Base-by-base conservation (phyloP, 2,329 filamentous ascomycete genomes). In the Alternaria infectoria region DNA sequence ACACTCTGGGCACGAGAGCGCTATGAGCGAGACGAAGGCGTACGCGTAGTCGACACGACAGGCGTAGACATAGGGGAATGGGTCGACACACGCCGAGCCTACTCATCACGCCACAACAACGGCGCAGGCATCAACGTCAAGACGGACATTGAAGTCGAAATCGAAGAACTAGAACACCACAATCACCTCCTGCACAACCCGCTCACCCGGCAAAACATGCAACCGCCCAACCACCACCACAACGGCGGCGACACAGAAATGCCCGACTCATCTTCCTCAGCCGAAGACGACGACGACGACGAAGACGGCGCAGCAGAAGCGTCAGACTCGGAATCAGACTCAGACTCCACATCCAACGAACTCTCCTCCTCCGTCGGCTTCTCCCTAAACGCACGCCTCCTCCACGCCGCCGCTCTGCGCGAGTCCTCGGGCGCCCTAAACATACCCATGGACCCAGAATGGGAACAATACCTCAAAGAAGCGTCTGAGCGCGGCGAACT, bases 1-100 rank as follows among this genome's bases (percentile, higher is more conserved):
- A 94, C 91, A 10, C 89, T 90, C 65, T 94, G 91, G 91, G 92
- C 92, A 65, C 90, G 93, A 75, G 90, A 93, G 75, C 87, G 91
- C 58, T 95, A 89, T 75, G 91, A 95, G 82, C 86, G 86, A 61
- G 91, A 94, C 74, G 90, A 93, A 73, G 89, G 89, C 32, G 85
- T 91, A 62, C 81, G 81, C 28, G 93, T 95, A 66, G 80, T 82
- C 51, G 92, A 95, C 74, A 93, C 91, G 6, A 90, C 91, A 2
- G 87, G 86, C 55, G 89, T 92, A 71, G 89, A 87, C 23, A 89
- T 94, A 61, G 81, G 83, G 4, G 85, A 87, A 62, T 93, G 86
- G 86, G 82, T 88, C 21, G 83, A 86, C 59, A 52, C 36, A 52
- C 40, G 59, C 40, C 46, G 47, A 19, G 54, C 25, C 40, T 62